Evolutionary conservation across 352 stramenopile species (phyloP), one percentile per base, ranked within the genome.

Genomic region (Phytophthora pisi): DNA sequence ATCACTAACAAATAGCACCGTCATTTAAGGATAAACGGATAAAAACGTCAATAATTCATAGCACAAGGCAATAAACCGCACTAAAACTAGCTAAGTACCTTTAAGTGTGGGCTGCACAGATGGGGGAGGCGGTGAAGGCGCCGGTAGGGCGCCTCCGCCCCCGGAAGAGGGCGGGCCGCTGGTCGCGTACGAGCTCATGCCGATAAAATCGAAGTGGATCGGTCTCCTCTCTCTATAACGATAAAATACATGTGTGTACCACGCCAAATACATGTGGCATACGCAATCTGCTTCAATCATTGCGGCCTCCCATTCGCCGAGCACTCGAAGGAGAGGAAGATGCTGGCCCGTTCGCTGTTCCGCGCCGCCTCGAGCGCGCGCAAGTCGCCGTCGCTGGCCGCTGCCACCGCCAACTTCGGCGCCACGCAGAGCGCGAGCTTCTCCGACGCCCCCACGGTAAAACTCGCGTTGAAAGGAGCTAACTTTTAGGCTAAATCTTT

Each of bases 41-140:
- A 42, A 53, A 34, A 45, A 5, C 43, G 43, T 50, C 11, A 28
- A 26, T 23, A 26, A 8, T 50, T 6, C 43, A 50, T 50, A 50
- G 6, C 15, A 23, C 31, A 28, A 42, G 23, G 30, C 30, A 40
- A 42, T 13, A 43, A 43, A 46, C 3, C 43, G 7, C 3, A 11
- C 3, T 23, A 51, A 46, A 52, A 43, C 7, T 26, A 20, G 43
- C 18, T 34, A 34, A 46, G 5, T 28, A 91, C 85, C 85, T 86
- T 95, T 95, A 13, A 95, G 79, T 8, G 84, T 95, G 11, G 87
- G 87, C 59, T 95, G 87, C 49, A 91, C 59, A 4, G 61, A 53
- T 8, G 61, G 50, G 26, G 68, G 40, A 15, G 61, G n/a, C 15
- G 70, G 40, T 42, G 71, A 54, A 0, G 68, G 30, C 51, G 61